Percentiles rank a stretch among this genome's conserved stretches.
phyloP scores from a whole-genome alignment of 2,329 filamentous ascomycete genomes.

The Exserohilum turcica region DNA sequence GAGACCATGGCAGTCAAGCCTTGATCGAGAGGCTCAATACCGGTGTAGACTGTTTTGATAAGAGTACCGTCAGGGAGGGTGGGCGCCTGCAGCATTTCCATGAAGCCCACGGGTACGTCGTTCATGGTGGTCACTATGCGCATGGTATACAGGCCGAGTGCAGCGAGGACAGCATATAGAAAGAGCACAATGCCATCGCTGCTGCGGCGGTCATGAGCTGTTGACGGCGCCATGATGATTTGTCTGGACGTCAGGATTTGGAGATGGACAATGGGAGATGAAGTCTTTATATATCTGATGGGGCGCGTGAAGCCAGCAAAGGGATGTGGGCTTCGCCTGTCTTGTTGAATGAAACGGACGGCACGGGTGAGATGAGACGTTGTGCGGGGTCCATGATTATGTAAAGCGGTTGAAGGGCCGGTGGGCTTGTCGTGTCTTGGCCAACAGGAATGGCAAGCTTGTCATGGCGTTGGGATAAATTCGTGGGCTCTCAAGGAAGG shows the following conservation, averaged over 20 bases:
- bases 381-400: conserved; percentile 4
- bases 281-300: background rate
- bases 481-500: no score
- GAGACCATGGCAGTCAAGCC: conserved; percentile 16
- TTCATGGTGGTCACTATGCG: conserved; percentile 12
- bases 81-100: conserved; percentile 1
- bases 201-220: conserved; percentile 10
- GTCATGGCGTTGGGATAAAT: background rate
- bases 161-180: conserved; percentile 2
- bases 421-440: background rate
- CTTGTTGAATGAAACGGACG: background rate
- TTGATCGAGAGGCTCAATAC: conserved; percentile 15
- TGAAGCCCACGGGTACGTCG: conserved; percentile 12
- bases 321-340: background rate
- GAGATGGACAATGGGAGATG: background rate
- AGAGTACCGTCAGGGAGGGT: conserved; percentile 16
- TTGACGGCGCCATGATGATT: conserved; percentile 13
- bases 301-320: background rate
- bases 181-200: conserved; percentile 15
- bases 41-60: conserved; percentile 22
- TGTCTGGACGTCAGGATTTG: background rate
- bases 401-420: background rate
- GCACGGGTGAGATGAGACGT: background rate
- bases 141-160: conserved; percentile 18
- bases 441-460: background rate